Percentiles rank a stretch among this genome's conserved stretches.
Conservation (phyloP, 495 filamentous ascomycete species). For the Tuber brumale region DNA sequence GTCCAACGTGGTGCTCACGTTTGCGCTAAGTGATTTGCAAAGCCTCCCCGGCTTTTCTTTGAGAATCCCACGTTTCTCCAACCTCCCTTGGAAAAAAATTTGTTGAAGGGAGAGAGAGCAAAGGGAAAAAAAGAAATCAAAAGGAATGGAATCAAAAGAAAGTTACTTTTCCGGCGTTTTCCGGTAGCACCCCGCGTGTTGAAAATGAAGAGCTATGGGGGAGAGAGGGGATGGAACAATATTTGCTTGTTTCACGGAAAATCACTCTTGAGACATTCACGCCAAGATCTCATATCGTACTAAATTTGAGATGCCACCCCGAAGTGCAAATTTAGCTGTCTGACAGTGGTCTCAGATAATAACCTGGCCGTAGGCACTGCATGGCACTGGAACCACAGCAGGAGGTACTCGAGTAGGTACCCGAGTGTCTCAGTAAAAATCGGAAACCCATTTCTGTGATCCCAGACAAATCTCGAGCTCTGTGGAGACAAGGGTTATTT, state of each 20-base stretch:
- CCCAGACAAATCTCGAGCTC: not conserved
- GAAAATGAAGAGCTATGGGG: not conserved
- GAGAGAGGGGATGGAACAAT: not conserved
- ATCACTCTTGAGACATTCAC: not conserved
- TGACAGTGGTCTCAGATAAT: not conserved
- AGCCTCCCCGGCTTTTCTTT: not conserved
- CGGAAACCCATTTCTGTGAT: not conserved
- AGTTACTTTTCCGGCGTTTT: not conserved
- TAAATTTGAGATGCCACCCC: not conserved
- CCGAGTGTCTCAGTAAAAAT: not conserved
- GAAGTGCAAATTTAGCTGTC: not conserved
- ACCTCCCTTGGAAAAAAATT: not conserved
- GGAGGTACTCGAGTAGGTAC: not conserved
- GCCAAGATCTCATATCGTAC: not conserved
- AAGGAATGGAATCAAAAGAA: not conserved
- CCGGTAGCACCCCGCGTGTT: not conserved
- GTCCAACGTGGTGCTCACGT: slow-evolving; percentile 4
- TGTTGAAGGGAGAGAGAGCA: not conserved
- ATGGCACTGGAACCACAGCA: no score
- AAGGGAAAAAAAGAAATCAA: not conserved
- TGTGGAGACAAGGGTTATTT: not conserved
- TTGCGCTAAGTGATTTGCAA: slow-evolving; percentile 4
- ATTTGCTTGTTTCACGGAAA: slow-evolving; percentile 6
- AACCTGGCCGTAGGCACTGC: no score
- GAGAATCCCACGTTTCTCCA: not conserved